Evolutionary conservation across 371 early-diverging fungal species (phyloP), one percentile per base, ranked within the genome.

Genomic region (Syncephalastrum sp.): DNA sequence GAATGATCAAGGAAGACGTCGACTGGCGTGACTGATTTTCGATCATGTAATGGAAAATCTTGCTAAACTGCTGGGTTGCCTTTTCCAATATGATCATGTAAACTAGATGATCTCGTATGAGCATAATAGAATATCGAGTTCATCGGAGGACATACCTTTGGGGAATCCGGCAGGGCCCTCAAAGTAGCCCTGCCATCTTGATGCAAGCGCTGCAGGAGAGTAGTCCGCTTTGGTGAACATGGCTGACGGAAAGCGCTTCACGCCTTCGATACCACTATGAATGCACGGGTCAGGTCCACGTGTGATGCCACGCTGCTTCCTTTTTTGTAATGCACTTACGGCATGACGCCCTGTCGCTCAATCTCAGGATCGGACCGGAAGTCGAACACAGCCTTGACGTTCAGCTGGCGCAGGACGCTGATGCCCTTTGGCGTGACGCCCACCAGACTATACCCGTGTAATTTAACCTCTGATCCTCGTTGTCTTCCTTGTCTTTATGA

Each of bases 1-100:
- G 94, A 33, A 94, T 84, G 57, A 92, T 74, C 8, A 93, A 78
- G 1, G 92, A 66, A 15, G 67, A 53, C 14, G 65, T 68, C 2
- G 67, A 64, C 77, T 44, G 78, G 19, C 51, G 44, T 14, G 69
- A 65, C 38, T 64, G 70, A 21, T 84, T 63, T 42, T 82, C 69
- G 48, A 84, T 67, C 56, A 86, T 69, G 58, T 84, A 78, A 12
- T 72, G 53, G 59, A 84, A 76, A 46, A 84, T 77, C 10, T 75
- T 73, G 13, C 75, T 57, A 43, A 80, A 79, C 47, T 73, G 75
- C 50, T 64, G 69, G n/a, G 69, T 68, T 0, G 75, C 82, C 49
- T 76, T 80, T 54, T 78, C 75, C 29, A 84, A 54, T 57, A 84
- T 83, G 16, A 71, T 62, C 57, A 68, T 74, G 59, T 86, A 86